These are phyloP conservation scores for Trametopsis cervina DNA, from an alignment of 768 basidiomycete species.

Conservation along the genomic window DNA sequence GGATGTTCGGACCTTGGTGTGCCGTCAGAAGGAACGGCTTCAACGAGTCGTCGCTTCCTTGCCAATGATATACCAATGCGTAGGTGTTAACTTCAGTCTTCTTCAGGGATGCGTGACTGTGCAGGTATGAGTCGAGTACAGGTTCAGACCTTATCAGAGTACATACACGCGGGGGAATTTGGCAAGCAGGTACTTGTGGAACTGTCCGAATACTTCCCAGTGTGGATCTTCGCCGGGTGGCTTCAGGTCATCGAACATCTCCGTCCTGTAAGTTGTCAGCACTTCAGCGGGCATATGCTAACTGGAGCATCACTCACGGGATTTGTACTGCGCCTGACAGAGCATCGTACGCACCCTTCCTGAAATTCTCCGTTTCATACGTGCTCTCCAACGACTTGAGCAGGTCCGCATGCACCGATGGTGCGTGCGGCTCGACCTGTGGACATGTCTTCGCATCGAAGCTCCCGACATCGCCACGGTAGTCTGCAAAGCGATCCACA, in stretches of 20 bases:
- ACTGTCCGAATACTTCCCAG: constrained; percentile 28
- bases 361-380: constrained; percentile 29
- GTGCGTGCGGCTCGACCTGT: constrained; percentile 25
- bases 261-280: constrained; percentile 15
- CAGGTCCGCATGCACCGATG: constrained; percentile 22
- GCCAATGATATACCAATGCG: constrained; percentile 54
- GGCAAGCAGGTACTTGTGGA: constrained; percentile 30
- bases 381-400: constrained; percentile 23
- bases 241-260: constrained; percentile 23
- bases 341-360: constrained; percentile 14
- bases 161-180: constrained; percentile 34
- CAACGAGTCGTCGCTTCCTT: constrained; percentile 37
- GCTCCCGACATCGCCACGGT: neutral
- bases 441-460: constrained; percentile 23
- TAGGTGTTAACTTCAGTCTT: constrained; percentile 54
- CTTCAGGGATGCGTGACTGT: constrained; percentile 39
- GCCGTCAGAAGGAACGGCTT: constrained; percentile 50
- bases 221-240: constrained; percentile 23
- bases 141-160: neutral
- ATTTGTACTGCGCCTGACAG: constrained; percentile 22
- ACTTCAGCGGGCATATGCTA: neutral
- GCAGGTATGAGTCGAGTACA: neutral
- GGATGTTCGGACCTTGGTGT: constrained; percentile 39
- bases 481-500: neutral
- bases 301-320: constrained; percentile 31